Evolutionary conservation across 148 eudicot species (phyloP).

Genomic region (Rhododendron henanense): DNA sequence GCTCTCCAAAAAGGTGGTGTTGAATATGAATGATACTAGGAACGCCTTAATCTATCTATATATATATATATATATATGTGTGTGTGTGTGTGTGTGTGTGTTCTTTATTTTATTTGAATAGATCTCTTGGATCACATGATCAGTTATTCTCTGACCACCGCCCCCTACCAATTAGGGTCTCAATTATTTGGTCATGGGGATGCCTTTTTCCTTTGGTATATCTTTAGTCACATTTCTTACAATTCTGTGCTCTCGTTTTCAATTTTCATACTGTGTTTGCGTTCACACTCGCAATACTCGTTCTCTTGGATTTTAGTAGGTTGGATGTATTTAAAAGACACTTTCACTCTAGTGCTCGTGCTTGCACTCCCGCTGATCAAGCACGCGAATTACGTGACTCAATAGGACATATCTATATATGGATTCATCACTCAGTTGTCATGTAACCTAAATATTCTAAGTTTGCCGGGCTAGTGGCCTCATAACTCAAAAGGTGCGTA

Average conservation of each 20-base stretch:
- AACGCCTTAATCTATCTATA: background rate
- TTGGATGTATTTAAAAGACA: no score
- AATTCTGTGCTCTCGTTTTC: background rate
- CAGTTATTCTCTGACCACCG: conserved; percentile 4
- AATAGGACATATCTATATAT: no score
- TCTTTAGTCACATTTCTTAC: no score
- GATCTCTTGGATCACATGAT: conserved; percentile 11
- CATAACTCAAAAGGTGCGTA: background rate
- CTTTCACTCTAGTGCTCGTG: no score
- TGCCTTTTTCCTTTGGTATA: background rate
- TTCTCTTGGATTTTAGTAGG: no score
- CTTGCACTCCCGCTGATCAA: no score
- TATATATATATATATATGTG: background rate
- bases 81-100: background rate
- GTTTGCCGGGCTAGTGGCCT: background rate
- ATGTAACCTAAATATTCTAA: background rate
- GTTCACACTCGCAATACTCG: background rate
- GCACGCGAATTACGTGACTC: background rate
- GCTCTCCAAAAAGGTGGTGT: background rate
- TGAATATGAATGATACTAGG: background rate
- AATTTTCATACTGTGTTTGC: no score
- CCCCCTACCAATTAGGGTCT: background rate
- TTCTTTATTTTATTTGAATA: background rate
- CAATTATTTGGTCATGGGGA: conserved; percentile 6
- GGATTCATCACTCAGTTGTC: background rate